Base-by-base conservation (phyloP, 2,329 filamentous ascomycete genomes). In the Aspergillus ochraceus region DNA sequence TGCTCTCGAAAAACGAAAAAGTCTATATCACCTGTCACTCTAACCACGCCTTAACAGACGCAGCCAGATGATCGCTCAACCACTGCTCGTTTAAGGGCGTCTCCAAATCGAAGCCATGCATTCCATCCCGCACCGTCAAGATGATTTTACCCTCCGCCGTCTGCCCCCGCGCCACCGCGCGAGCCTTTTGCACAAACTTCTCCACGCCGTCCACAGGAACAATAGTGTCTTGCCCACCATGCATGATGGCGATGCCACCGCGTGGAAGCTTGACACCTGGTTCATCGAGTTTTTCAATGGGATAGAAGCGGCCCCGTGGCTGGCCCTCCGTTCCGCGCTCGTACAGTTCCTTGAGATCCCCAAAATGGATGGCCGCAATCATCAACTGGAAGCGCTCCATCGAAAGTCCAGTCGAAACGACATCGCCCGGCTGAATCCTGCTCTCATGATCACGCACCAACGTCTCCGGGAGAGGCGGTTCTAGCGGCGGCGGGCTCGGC, bases 101-200 rank as follows among this genome's bases (percentile, higher is more conserved):
- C 2, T 59, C 54, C 2, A 12, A 20, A 61, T 77, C 76, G 66
- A 78, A 77, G 2, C 75, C 76, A 69, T 78, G 76, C 6, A 70
- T 70, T 1, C 75, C 75, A 12, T 71, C 67, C n/a, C 60, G 60
- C 20, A 72, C 32, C 11, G 64, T 61, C 20, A 77, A 36, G 42
- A 64, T 45, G 42, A 77, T 52, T 19, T 63, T 65, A 32, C 68
- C 68, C 1, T 62, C 59, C 1, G 67, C 67, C 22, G 66, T 56
- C 8, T 62, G 54, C n/a, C 67, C 64, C 59, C 63, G 64, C 22
- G 74, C 55, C 14, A 62, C 64, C 46, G 69, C 54, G 10, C 60
- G 61, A 5, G 68, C 66, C 42, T 63, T 65, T 1, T 20, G 52
- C 20, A 73, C 66, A 55, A 77, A 76, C 26, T 57, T 64, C 57